phyloP scores from a whole-genome alignment of 2,329 filamentous ascomycete species.

The Aspergillus pseudotamarii region DNA sequence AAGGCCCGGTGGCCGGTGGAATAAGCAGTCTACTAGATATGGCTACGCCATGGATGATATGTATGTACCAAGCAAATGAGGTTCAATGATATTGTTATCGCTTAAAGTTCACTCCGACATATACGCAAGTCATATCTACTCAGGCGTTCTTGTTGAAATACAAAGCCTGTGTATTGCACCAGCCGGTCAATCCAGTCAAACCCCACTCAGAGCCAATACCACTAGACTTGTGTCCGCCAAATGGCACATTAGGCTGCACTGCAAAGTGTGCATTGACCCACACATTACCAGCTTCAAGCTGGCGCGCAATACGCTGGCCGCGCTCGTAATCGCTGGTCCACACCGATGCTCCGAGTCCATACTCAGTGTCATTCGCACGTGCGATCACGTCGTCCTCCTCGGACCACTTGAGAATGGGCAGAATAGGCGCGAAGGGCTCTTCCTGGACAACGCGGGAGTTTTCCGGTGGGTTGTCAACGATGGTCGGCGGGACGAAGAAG shows the following conservation, averaged over 20 bases:
- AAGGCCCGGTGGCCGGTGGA: background rate
- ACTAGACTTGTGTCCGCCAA: slow-evolving; percentile 57
- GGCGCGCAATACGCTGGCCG: slow-evolving; percentile 56
- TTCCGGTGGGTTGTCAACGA: slow-evolving; percentile 61
- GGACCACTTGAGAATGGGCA: slow-evolving; percentile 64
- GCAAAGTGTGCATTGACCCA: slow-evolving; percentile 59
- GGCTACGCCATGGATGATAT: background rate
- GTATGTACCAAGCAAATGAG: background rate
- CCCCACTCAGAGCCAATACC: slow-evolving; percentile 55
- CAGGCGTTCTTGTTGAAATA: slow-evolving; percentile 28
- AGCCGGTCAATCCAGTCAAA: slow-evolving; percentile 41
- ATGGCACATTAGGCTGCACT: slow-evolving; percentile 38
- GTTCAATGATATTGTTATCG: background rate
- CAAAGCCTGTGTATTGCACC: slow-evolving; percentile 43
- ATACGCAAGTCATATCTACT: background rate
- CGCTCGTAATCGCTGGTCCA: slow-evolving; percentile 58
- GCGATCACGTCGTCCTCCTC: slow-evolving; percentile 62
- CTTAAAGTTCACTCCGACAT: background rate
- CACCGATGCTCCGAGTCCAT: slow-evolving; percentile 60
- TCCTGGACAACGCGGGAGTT: slow-evolving; percentile 59
- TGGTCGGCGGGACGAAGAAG: slow-evolving; percentile 62
- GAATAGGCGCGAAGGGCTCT: slow-evolving; percentile 66
- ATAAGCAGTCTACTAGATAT: background rate
- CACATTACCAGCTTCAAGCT: slow-evolving; percentile 60
- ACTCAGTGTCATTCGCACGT: slow-evolving; percentile 57